Percentiles rank a stretch among this genome's conserved stretches.
These are phyloP conservation scores for Peronospora destructor DNA, from an alignment of 352 stramenopile species.

Conservation along the genomic window DNA sequence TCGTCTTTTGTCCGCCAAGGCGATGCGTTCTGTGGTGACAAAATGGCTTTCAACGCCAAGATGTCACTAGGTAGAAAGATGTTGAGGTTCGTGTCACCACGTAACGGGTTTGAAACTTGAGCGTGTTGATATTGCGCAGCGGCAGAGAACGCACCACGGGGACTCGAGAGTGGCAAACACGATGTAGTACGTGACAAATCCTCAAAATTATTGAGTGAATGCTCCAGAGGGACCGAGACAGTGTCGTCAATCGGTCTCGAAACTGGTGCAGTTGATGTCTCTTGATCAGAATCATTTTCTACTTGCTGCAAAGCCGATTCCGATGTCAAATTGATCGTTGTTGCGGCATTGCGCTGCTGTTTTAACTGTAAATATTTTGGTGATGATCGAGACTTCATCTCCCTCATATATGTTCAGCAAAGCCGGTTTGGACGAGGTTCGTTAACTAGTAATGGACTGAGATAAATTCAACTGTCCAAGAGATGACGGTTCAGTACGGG, in stretches of 20 bases:
- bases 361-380: constrained; percentile 8
- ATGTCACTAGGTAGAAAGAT: constrained; percentile 53
- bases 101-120: constrained; percentile 15
- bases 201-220: constrained; percentile 2
- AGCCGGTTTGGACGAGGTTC: not conserved
- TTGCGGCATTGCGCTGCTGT: not conserved
- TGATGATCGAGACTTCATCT: not conserved
- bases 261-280: not conserved
- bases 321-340: too few relatives aligned
- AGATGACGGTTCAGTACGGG: too few relatives aligned
- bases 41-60: constrained; percentile 47
- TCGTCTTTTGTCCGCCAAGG: not conserved
- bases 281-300: not conserved
- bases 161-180: constrained; percentile 21
- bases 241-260: not conserved
- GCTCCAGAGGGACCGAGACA: not conserved
- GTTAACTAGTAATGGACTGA: too few relatives aligned
- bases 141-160: constrained; percentile 4
- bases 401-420: constrained; percentile 2
- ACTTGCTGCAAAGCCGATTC: too few relatives aligned
- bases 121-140: constrained; percentile 4
- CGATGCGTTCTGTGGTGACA: constrained; percentile 33
- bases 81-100: constrained; percentile 30
- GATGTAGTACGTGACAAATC: constrained; percentile 17
- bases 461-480: too few relatives aligned